Evolutionary conservation across 2,329 filamentous ascomycete species (phyloP).

Genomic region (Thielaviopsis musarum): DNA sequence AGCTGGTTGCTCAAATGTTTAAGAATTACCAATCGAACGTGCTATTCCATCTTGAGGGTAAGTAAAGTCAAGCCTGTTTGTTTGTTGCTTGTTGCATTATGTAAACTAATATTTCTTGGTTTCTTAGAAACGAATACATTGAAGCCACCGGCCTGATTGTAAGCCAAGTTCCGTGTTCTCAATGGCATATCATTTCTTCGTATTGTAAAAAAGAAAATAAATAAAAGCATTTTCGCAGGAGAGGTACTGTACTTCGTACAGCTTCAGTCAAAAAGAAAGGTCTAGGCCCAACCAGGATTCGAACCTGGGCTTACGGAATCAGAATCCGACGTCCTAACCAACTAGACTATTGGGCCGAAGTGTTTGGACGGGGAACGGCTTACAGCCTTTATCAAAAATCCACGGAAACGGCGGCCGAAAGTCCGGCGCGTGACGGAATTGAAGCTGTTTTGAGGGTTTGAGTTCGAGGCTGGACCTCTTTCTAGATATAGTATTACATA

Average conservation of each 20-base stretch:
- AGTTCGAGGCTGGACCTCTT: no score
- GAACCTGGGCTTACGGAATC: no score
- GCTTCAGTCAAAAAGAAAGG: no score
- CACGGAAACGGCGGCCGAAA: no score
- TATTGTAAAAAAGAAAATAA: not conserved
- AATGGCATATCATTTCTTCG: not conserved
- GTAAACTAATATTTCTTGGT: conserved; percentile 12
- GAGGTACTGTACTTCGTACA: no score
- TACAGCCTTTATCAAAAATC: no score
- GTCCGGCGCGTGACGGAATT: no score
- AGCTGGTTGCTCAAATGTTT: conserved; percentile 97
- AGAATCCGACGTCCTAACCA: conserved; percentile 13
- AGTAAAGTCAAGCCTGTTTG: conserved; percentile 13
- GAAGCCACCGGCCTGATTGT: conserved; percentile 51
- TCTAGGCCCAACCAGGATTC: conserved; percentile 11
- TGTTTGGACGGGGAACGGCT: no score
- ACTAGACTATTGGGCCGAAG: conserved; percentile 11
- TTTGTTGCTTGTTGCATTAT: no score
- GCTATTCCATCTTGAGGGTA: conserved; percentile 91
- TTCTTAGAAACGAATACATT: conserved; percentile 70
- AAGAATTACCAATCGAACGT: conserved; percentile 99
- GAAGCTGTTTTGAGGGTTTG: no score
- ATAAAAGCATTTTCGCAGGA: not conserved
- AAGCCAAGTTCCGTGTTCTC: not conserved
- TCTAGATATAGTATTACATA: no score